Evolutionary conservation across 2,329 filamentous ascomycete genomes (phyloP), one percentile per base, ranked within the genome.

Genomic region (Ceratocystis harringtonii): DNA sequence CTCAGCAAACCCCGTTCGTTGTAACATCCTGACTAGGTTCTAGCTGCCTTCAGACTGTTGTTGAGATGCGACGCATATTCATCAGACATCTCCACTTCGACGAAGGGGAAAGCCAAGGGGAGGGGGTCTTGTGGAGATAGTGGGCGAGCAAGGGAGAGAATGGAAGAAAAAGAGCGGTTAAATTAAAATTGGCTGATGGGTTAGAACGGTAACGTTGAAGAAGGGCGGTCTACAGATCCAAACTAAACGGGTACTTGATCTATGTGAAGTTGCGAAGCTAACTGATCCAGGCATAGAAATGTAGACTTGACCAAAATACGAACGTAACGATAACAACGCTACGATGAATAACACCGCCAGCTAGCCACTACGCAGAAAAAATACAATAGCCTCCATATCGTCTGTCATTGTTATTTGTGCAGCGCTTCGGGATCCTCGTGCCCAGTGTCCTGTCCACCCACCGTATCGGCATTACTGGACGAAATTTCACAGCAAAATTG

Each of bases 401-500:
- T 15, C 36, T 12, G 36, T 3, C 36, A 41, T 41, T 41, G 48
- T 22, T 52, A 19, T 52, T 52, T 25, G 22, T 52, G 48, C 55
- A n/a, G 25, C 17, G 28, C 28, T 32, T 58, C 55, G 15, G 55
- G n/a, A 58, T 58, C 55, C 28, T 30, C 55, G 17, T 58, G 55
- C 12, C 25, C 55, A 58, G 55, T 58, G 55, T 58, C 55, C 55
- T 30, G 32, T 55, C 50, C 50, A 55, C 50, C 22, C 50, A 25
- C 55, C 55, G 55, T 19, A 17, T 36, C 55, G 55, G 55, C 55
- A 58, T 58, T 58, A 58, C 55, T 58, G 28, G 19, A 58, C 17
- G 28, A 22, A 36, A 19, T 52, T 58, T 58, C 30, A 8, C 55
- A 58, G 17, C 28, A 30, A 58, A 8, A 32, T 36, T 12, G 32